Evolutionary conservation across 495 filamentous ascomycete genomes (phyloP).

Genomic region (Penicilliopsis zonata): DNA sequence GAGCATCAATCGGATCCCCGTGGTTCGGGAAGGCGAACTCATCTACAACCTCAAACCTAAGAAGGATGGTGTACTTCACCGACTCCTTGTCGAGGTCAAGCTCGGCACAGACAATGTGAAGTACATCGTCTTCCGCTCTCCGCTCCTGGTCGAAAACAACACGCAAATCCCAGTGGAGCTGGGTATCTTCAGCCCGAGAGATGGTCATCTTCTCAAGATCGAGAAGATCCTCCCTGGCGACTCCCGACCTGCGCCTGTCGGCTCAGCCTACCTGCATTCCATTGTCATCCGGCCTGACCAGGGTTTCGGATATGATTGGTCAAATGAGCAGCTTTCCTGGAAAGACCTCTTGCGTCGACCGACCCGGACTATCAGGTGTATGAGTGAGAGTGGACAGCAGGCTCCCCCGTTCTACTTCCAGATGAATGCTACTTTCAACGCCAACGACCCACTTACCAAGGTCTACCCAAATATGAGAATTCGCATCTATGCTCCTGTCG

Average conservation of each 20-base stretch:
- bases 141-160: conserved; percentile 92
- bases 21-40: conserved; percentile 87
- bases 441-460: conserved; percentile 64
- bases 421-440: conserved; percentile 71
- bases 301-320: conserved; percentile 95
- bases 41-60: conserved; percentile 76
- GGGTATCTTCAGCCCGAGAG: conserved; percentile 80
- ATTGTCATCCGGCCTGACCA: conserved; percentile 88
- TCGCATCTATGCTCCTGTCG: conserved; percentile 79
- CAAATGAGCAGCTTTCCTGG: conserved; percentile 79
- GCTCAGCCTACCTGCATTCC: conserved; percentile 81
- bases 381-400: conserved; percentile 66
- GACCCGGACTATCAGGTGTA: conserved; percentile 74
- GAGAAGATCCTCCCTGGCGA: conserved; percentile 95
- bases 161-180: conserved; percentile 94
- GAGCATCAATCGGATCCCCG: conserved; percentile 70
- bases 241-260: conserved; percentile 80
- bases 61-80: conserved; percentile 74
- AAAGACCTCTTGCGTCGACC: conserved; percentile 75
- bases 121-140: conserved; percentile 92
- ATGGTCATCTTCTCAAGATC: conserved; percentile 89
- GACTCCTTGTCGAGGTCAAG: conserved; percentile 82
- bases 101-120: conserved; percentile 90
- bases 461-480: conserved; percentile 92
- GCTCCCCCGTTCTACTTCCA: conserved; percentile 91